Percentiles rank a stretch among this genome's conserved stretches.
Evolutionary conservation across 352 stramenopile genomes (phyloP).

Genomic region (Phytopythium kandeliae): DNA sequence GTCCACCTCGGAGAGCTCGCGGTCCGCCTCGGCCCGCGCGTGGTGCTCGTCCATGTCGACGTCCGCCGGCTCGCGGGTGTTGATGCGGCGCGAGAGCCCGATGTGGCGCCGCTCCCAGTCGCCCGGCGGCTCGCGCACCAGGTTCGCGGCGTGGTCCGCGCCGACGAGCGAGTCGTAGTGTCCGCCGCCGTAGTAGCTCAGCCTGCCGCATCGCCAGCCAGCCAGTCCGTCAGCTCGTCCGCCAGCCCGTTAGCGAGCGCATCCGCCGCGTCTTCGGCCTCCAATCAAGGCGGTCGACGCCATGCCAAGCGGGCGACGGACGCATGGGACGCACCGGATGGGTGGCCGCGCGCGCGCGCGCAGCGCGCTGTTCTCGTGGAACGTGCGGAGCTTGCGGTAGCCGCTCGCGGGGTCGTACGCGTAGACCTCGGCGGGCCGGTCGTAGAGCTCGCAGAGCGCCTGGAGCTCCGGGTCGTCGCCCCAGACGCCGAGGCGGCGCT

Average conservation of each 20-base stretch:
- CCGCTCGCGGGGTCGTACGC: conserved; percentile 69
- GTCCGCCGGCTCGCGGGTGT: conserved; percentile 36
- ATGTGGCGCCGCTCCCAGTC: conserved; percentile 67
- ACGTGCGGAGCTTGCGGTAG: conserved; percentile 81
- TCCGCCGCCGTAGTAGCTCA: conserved; percentile 90
- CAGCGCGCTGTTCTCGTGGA: conserved; percentile 71
- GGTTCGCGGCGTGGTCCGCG: conserved; percentile 38
- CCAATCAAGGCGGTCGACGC: too few relatives aligned
- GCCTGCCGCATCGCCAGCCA: too few relatives aligned
- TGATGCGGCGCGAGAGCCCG: conserved; percentile 62
- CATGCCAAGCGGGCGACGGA: too few relatives aligned
- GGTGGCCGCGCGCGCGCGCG: conserved; percentile 51
- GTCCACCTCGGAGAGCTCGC: conserved; percentile 57
- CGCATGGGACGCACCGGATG: conserved; percentile 70
- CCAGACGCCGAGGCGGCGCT: conserved; percentile 89
- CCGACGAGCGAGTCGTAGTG: conserved; percentile 90
- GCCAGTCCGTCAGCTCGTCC: too few relatives aligned
- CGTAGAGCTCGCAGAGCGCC: conserved; percentile 93
- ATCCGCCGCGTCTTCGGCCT: too few relatives aligned
- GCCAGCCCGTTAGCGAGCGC: background rate
- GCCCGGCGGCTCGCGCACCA: conserved; percentile 53
- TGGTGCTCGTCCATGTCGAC: conserved; percentile 23
- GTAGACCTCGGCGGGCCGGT: conserved; percentile 88
- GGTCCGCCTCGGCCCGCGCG: conserved; percentile 23
- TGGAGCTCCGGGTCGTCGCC: conserved; percentile 96